phyloP scores from a whole-genome alignment of 306 rosid genomes.

The Calophaca sinica region DNA sequence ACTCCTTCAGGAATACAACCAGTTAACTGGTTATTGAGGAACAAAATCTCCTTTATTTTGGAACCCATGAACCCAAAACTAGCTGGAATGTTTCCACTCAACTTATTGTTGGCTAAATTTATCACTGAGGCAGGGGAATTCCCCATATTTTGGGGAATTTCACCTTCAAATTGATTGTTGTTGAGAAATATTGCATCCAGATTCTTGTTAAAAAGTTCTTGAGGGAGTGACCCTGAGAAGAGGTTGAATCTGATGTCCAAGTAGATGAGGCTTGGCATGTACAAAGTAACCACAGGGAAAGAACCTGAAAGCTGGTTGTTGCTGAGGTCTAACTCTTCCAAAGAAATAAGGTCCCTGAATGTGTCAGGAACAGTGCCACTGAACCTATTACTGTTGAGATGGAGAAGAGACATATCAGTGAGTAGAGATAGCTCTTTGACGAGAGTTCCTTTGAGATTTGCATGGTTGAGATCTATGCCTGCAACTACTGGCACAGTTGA shows the following conservation, averaged over 20 bases:
- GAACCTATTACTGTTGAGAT: conserved; percentile 88
- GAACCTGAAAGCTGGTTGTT: conserved; percentile 87
- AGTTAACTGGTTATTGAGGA: conserved; percentile 80
- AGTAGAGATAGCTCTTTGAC: conserved; percentile 81
- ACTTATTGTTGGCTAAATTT: conserved; percentile 80
- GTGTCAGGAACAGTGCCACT: conserved; percentile 73
- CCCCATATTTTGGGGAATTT: conserved; percentile 82
- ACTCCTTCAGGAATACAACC: conserved; percentile 97
- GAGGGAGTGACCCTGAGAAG: conserved; percentile 80
- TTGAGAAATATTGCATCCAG: conserved; percentile 91
- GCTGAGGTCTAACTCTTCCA: conserved; percentile 89
- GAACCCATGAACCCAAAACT: conserved; percentile 84
- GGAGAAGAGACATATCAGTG: conserved; percentile 75
- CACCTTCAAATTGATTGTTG: conserved; percentile 83
- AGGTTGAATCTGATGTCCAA: conserved; percentile 86
- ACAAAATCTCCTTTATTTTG: conserved; percentile 77
- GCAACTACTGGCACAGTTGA: conserved; percentile 53
- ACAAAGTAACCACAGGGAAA: conserved; percentile 66
- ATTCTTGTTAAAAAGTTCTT: conserved; percentile 65
- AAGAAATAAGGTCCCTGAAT: conserved; percentile 61
- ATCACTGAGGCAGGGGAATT: conserved; percentile 96
- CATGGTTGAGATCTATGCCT: conserved; percentile 96
- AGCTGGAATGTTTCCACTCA: conserved; percentile 77
- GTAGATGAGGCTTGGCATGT: conserved; percentile 79
- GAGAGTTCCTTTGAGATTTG: conserved; percentile 80